Evolutionary conservation across 805 yeast genomes (phyloP).

Genomic region (Candida morakotiae): DNA sequence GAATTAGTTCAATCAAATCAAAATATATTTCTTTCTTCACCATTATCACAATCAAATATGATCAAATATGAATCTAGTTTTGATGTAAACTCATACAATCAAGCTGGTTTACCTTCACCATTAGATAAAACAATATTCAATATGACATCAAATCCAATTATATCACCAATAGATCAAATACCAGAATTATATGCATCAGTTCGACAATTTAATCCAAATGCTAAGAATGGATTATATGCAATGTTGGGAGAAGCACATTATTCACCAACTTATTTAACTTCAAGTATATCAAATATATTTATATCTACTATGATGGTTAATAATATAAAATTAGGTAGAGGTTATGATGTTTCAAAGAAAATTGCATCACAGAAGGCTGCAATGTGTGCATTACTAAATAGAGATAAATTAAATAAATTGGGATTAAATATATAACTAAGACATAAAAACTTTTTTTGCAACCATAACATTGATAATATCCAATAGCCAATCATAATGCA

Average conservation of each 20-base stretch:
- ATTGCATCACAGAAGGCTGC: conserved; percentile 38
- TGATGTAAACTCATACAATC: neutral
- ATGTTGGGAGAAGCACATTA: conserved; percentile 17
- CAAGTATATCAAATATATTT: conserved; percentile 15
- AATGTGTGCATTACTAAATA: conserved; percentile 21
- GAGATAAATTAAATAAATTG: conserved; percentile 7
- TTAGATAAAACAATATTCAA: neutral
- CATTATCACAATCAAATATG: neutral
- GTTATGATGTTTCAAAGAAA: conserved; percentile 30
- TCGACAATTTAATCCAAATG: conserved; percentile 12
- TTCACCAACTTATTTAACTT: conserved; percentile 25
- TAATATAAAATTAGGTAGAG: conserved; percentile 24
- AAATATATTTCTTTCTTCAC: neutral
- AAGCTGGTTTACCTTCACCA: neutral
- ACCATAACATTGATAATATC: too few relatives aligned
- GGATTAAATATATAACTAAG: neutral
- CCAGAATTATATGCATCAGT: neutral
- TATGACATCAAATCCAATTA: neutral
- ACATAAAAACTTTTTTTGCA: too few relatives aligned
- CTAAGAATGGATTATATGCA: conserved; percentile 28
- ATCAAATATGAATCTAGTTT: neutral
- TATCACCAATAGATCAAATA: neutral
- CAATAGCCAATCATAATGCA: too few relatives aligned
- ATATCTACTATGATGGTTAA: conserved; percentile 12
- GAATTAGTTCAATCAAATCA: neutral